Conservation (phyloP, 371 early-diverging fungal genomes). For the Mucor saturninus region DNA sequence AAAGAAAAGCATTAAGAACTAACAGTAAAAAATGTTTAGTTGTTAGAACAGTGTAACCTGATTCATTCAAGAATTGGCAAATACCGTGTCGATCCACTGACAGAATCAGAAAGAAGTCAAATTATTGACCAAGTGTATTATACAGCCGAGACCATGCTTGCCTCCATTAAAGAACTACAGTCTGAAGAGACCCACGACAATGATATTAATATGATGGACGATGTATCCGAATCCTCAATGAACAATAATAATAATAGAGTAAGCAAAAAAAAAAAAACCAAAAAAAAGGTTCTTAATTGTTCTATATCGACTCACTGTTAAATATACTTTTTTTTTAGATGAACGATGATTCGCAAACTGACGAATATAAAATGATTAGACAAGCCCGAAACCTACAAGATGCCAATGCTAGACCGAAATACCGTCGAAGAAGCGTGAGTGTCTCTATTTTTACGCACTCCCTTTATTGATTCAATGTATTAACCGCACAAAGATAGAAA, state of each 20-base stretch:
- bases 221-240: no score
- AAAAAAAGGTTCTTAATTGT: no score
- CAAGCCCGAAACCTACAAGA: conserved; percentile 43
- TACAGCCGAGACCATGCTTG: conserved; percentile 20
- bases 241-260: no score
- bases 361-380: conserved; percentile 42
- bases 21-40: not conserved
- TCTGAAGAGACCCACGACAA: not conserved
- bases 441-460: not conserved
- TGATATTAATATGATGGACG: no score
- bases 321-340: not conserved
- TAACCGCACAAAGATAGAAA: conserved; percentile 27
- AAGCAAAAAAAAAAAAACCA: not conserved
- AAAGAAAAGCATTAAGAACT: no score
- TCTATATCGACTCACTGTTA: no score
- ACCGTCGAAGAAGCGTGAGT: conserved; percentile 36
- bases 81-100: conserved; percentile 28
- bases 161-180: conserved; percentile 7
- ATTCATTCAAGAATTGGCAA: conserved; percentile 21
- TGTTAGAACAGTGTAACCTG: conserved; percentile 25
- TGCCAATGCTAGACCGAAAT: conserved; percentile 28
- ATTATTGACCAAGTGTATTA: conserved; percentile 27
- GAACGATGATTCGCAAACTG: not conserved
- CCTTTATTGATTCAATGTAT: not conserved
- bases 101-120: conserved; percentile 24